Evolutionary conservation across 805 yeast genomes (phyloP), one percentile per base, ranked within the genome.

Genomic region (Teunomyces kruisii): DNA sequence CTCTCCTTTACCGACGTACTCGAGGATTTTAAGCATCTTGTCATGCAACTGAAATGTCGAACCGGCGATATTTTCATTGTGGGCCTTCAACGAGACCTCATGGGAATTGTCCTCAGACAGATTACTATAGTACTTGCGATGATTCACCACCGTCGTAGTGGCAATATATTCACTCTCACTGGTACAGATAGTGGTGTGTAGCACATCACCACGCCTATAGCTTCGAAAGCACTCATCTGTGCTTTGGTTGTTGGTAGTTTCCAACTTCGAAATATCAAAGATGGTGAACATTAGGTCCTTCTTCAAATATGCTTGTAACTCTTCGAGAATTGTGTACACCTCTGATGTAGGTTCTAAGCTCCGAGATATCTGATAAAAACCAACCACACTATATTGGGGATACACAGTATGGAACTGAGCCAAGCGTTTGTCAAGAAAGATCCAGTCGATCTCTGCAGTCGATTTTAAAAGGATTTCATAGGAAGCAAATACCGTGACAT

Each of bases 101-200:
- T 44, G 32, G 35, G 12, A 46, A 12, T 45, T 44, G 8, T 30
- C 30, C 16, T 40, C 33, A 9, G 29, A 37, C 14, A 47, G 49
- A 17, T 49, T 51, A 26, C 51, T 46, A 10, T 54, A 52, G 32
- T 67, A 67, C n/a, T 56, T 42, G 32, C 53, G 56, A 44, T 65
- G 54, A 33, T 65, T 61, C 12, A 48, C 52, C 8, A 68, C 52
- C 4, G 75, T 67, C 5, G 59, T 53, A 1, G 70, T 55, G 1
- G 74, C 64, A 6, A 64, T 62, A 17, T 50, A 54, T 42, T 71
- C 75, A 3, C 65, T 54, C 27, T 64, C 68, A 26, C 58, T 62
- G 1, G 68, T 55, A 2, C 47, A 48, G 7, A 68, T 48, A 5
- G 50, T 43, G 5, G 60, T 51, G 6, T 50, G 42, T 1, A 57